phyloP scores from a whole-genome alignment of 768 basidiomycete genomes.

The Lentinus brumalis region DNA sequence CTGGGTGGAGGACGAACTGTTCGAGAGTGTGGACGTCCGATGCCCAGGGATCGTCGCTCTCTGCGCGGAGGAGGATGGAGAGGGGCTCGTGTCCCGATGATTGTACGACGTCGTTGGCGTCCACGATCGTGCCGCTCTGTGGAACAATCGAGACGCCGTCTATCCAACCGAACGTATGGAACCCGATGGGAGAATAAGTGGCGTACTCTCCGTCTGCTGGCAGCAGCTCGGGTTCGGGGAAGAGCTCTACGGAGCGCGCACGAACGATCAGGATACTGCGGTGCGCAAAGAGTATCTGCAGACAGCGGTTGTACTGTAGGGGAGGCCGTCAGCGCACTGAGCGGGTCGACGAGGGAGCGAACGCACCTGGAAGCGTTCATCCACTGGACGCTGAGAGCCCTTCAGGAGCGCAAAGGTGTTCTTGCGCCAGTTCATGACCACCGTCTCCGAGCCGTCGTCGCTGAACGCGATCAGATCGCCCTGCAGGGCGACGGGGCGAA shows the following conservation, averaged over 20 bases:
- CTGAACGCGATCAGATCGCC: constrained; percentile 57
- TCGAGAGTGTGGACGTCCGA: constrained; percentile 49
- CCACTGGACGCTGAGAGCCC: constrained; percentile 35
- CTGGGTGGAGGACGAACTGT: constrained; percentile 49
- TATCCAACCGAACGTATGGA: constrained; percentile 67
- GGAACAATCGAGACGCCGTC: constrained; percentile 52
- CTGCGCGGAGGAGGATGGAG: constrained; percentile 57
- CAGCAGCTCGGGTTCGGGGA: constrained; percentile 47
- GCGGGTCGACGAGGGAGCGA: neutral
- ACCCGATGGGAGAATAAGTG: constrained; percentile 40
- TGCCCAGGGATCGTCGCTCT: constrained; percentile 65
- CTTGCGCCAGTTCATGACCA: constrained; percentile 58
- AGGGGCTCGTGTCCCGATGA: constrained; percentile 28
- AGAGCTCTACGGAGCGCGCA: constrained; percentile 59
- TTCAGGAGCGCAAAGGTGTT: constrained; percentile 49
- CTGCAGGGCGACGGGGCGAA: constrained; percentile 49
- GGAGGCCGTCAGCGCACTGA: neutral
- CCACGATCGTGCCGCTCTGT: constrained; percentile 5
- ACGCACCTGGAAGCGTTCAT: constrained; percentile 34
- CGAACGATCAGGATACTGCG: constrained; percentile 57
- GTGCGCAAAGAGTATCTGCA: constrained; percentile 52
- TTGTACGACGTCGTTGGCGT: neutral
- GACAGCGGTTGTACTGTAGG: constrained; percentile 48
- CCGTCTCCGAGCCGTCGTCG: constrained; percentile 51
- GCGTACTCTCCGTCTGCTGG: constrained; percentile 17